These are phyloP conservation scores for Xylaria nigripes DNA, from an alignment of 495 filamentous ascomycete species.

Conservation along the genomic window DNA sequence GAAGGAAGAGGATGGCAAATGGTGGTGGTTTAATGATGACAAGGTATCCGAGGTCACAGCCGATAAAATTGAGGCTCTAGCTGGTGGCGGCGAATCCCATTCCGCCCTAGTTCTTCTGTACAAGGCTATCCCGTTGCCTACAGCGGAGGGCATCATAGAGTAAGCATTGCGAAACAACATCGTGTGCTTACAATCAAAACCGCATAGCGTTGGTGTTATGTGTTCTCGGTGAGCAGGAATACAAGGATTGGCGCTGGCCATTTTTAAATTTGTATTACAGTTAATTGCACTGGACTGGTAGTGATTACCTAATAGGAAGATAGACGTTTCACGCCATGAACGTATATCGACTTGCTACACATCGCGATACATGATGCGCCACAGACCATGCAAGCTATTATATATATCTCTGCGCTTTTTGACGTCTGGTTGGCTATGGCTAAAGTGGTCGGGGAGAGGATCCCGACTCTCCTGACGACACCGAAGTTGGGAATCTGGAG, in stretches of 20 bases:
- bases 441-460: not conserved
- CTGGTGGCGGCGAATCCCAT: slow-evolving; percentile 93
- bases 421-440: not conserved
- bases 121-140: slow-evolving; percentile 61
- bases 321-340: not conserved
- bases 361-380: not conserved
- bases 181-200: slow-evolving; percentile 1
- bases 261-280: not conserved
- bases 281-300: not conserved
- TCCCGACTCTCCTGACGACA: not conserved
- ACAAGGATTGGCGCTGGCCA: not conserved
- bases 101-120: slow-evolving; percentile 91
- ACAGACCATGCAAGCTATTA: not conserved
- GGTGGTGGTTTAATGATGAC: slow-evolving; percentile 99
- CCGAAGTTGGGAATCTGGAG: not conserved
- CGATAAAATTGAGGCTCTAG: slow-evolving; percentile 83
- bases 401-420: not conserved
- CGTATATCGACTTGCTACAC: not conserved
- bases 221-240: not conserved
- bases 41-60: slow-evolving; percentile 87
- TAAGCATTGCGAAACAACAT: slow-evolving; percentile 11
- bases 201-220: slow-evolving; percentile 7
- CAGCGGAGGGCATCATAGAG: slow-evolving; percentile 35
- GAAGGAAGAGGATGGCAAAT: slow-evolving; percentile 78
- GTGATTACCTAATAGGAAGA: not conserved